These are phyloP conservation scores for Bipolaris bicolor DNA, from an alignment of 2,329 filamentous ascomycete genomes.

Conservation along the genomic window DNA sequence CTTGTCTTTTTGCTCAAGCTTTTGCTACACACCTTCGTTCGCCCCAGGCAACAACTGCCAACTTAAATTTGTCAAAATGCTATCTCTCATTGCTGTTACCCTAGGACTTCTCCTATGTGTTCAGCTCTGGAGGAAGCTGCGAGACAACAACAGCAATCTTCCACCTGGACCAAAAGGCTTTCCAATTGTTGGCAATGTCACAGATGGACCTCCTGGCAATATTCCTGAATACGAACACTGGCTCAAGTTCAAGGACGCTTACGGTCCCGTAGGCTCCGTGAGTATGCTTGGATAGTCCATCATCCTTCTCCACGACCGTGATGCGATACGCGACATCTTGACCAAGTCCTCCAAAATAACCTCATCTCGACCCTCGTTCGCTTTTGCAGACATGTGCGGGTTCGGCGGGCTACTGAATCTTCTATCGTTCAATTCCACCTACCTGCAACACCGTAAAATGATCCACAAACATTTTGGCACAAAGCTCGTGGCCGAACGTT, in stretches of 20 bases:
- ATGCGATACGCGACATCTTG: neutral
- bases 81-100: neutral
- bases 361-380: neutral
- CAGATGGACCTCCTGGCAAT: conserved; percentile 53
- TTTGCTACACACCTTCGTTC: too few relatives aligned
- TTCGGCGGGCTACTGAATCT: neutral
- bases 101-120: neutral
- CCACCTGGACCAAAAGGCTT: conserved; percentile 59
- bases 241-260: conserved; percentile 50
- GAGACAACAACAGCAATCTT: neutral
- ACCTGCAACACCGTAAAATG: neutral
- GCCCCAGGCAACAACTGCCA: too few relatives aligned
- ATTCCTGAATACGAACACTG: conserved; percentile 51
- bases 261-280: conserved; percentile 33
- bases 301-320: conserved; percentile 23
- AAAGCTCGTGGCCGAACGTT: neutral
- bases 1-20: too few relatives aligned
- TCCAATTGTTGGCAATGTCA: conserved; percentile 58
- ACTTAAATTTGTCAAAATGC: neutral
- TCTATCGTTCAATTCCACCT: neutral
- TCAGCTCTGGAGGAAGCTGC: neutral
- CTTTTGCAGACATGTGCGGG: neutral
- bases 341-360: neutral
- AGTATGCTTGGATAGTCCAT: conserved; percentile 34
- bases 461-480: neutral